Conservation (phyloP, 371 early-diverging fungal species). For the Rozella allomycis region DNA sequence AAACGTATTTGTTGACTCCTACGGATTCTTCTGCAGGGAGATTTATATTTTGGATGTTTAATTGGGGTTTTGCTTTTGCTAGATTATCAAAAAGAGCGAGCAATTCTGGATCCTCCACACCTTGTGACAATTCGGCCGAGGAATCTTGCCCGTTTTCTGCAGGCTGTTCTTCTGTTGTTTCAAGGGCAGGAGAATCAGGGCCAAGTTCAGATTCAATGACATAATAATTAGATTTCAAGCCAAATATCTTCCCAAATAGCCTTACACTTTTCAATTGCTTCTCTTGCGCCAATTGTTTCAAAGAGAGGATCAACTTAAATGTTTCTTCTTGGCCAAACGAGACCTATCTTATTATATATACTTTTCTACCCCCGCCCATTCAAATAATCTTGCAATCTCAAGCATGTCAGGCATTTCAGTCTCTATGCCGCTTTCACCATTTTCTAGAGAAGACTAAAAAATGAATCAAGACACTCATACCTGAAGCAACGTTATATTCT, state of each 20-base stretch:
- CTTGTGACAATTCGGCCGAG: constrained; percentile 2
- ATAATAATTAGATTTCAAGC: constrained; percentile 13
- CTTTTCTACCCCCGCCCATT: constrained; percentile 26
- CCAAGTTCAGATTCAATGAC: constrained; percentile 23
- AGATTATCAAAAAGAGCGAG: not conserved
- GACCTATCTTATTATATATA: constrained; percentile 10
- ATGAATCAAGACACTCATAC: too few relatives aligned
- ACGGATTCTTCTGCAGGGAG: constrained; percentile 12
- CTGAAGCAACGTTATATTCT: constrained; percentile 2
- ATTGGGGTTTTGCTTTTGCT: constrained; percentile 8
- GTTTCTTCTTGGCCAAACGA: constrained; percentile 21
- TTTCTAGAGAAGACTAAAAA: too few relatives aligned
- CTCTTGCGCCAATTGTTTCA: constrained; percentile 13
- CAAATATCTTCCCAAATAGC: constrained; percentile 27
- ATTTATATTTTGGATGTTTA: constrained; percentile 9
- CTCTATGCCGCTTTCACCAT: constrained; percentile 8
- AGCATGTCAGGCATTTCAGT: constrained; percentile 34
- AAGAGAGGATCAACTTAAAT: constrained; percentile 15
- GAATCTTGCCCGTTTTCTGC: not conserved
- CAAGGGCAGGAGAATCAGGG: constrained; percentile 12
- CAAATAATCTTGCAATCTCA: constrained; percentile 20
- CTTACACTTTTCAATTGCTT: constrained; percentile 24
- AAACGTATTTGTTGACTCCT: constrained; percentile 31
- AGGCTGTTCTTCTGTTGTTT: not conserved
- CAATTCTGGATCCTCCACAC: constrained; percentile 3